Conservation (phyloP, 2,329 filamentous ascomycete species). For the Coniochaeta prunicola region DNA sequence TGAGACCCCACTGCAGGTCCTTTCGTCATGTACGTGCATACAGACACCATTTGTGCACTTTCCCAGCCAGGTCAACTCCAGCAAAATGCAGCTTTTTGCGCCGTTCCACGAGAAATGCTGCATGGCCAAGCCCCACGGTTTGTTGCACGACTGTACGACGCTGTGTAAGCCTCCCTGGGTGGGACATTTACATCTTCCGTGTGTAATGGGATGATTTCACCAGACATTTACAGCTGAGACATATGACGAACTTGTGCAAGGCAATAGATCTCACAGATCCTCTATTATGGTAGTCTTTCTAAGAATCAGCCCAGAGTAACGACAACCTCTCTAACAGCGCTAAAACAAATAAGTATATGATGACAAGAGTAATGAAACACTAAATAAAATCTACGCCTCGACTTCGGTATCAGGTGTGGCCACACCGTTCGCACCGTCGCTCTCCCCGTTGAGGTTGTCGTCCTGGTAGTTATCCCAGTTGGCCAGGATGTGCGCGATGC, state of each 20-base stretch:
- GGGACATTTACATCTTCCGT: no score
- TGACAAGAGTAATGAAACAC: background rate
- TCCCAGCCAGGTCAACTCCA: no score
- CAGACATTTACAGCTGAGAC: background rate
- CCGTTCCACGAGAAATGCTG: background rate
- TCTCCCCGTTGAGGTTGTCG: slow-evolving; percentile 32
- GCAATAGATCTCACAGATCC: background rate
- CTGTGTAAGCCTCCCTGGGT: no score
- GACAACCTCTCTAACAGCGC: background rate
- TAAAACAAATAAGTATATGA: background rate
- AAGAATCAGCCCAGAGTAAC: background rate
- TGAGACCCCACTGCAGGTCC: background rate
- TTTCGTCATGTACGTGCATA: no score
- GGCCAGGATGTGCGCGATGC: slow-evolving; percentile 72
- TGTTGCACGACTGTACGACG: background rate
- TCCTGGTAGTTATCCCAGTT: slow-evolving; percentile 76
- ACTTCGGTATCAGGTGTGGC: slow-evolving; percentile 19
- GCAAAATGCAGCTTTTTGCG: no score
- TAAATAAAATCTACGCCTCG: slow-evolving; percentile 6
- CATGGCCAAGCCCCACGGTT: background rate
- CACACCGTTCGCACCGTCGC: slow-evolving; percentile 24
- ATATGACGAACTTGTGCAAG: background rate
- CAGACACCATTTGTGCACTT: no score
- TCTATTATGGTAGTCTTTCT: background rate
- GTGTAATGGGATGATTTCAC: background rate